Evolutionary conservation across 2,329 filamentous ascomycete species (phyloP).

Genomic region (Trichoderma gracile): DNA sequence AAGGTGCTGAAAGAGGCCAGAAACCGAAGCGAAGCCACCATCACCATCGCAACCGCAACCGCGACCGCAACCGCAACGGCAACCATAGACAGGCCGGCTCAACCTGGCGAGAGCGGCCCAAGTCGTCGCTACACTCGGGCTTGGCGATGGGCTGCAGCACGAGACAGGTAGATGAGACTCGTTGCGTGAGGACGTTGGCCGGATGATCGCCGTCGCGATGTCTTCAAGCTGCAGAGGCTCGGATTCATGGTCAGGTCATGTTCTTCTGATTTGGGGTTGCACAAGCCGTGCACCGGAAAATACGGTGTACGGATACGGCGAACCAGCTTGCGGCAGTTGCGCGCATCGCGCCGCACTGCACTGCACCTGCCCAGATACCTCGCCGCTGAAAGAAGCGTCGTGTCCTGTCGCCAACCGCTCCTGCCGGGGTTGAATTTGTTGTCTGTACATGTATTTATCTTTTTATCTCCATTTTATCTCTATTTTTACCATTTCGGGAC

Average conservation of each 20-base stretch:
- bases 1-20: not conserved
- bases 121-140: not conserved
- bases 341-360: not conserved
- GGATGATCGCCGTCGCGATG: not conserved
- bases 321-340: conserved; percentile 8
- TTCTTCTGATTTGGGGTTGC: conserved; percentile 1
- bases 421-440: not conserved
- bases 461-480: not conserved
- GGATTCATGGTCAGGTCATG: not conserved
- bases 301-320: conserved; percentile 17
- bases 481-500: not conserved
- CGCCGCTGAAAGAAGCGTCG: not conserved
- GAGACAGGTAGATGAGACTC: not conserved
- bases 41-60: not conserved
- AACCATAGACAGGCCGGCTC: not conserved
- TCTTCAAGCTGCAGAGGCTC: not conserved
- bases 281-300: conserved; percentile 8
- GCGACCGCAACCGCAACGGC: not conserved
- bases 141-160: not conserved
- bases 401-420: conserved; percentile 10
- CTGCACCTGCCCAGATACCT: conserved; percentile 7
- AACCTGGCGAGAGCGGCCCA: not conserved
- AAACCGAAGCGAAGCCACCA: conserved; percentile 3
- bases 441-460: not conserved
- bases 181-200: not conserved